Evolutionary conservation across 2,329 filamentous ascomycete species (phyloP), one percentile per base, ranked within the genome.

Genomic region (Biscogniauxia marginata): DNA sequence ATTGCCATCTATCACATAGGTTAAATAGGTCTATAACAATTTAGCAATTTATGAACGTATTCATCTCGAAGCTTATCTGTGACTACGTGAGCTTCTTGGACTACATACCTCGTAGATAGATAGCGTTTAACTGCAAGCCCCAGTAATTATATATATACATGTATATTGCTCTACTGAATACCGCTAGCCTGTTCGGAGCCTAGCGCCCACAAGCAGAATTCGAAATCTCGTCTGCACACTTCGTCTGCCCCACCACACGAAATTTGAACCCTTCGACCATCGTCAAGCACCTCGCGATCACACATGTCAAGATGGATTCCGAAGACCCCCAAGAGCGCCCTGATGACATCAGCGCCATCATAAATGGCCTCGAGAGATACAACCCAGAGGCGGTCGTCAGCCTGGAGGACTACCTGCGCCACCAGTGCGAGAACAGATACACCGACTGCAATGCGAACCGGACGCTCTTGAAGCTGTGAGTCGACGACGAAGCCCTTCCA

Each of bases 381-480:
- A 99, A 99, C 77, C 95, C 95, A 45, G 95, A 99, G 81, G 96
- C 95, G 51, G 96, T 96, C 50, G 85, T 85, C 61, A 84, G 90
- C 65, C 95, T 99, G 76, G 93, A 99, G 83, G 89, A 91, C 74
- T 99, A 99, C 77, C 88, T 99, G 62, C 84, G 84, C 71, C 87
- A 92, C 76, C 95, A 99, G 79, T 99, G 95, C 82, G 93, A 98
- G 77, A 87, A 90, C 76, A 89, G 92, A 78, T 93, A 89, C 67
- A 93, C 91, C 77, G 95, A 99, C 78, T 91, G 89, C 82, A 98
- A 97, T 77, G 92, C 95, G 69, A 99, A 98, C 79, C 81, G 97
- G 74, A 96, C 95, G 49, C 80, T 99, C 63, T 75, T 99, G 77
- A 99, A 99, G 81, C 84, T 99, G 95, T 99, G 82, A 87, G 91